These are phyloP conservation scores for Camelina laxa DNA, from an alignment of 345 rosid species.

Conservation along the genomic window DNA sequence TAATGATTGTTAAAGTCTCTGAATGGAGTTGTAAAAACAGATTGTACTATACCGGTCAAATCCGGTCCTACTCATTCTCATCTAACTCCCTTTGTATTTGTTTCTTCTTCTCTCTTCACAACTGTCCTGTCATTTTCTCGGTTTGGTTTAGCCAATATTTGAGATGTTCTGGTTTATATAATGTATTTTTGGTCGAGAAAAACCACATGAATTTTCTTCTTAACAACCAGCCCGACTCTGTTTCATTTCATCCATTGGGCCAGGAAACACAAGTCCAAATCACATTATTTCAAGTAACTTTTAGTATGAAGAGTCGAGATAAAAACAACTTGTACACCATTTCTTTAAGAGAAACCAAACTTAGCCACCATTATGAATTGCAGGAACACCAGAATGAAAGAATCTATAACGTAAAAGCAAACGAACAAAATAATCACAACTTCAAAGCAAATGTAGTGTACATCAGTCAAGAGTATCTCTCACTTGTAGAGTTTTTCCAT, in stretches of 20 bases:
- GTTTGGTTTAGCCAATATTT: conserved; percentile 10
- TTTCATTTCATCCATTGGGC: conserved; percentile 19
- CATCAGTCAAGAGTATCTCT: background rate
- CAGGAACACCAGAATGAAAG: background rate
- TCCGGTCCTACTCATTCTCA: conserved; percentile 32
- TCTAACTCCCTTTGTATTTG: conserved; percentile 9
- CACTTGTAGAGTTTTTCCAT: conserved; percentile 73
- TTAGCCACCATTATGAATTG: conserved; percentile 13
- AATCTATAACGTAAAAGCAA: conserved; percentile 3
- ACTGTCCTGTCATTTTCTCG: conserved; percentile 14
- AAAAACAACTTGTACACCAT: background rate
- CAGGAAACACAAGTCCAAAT: background rate
- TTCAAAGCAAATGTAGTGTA: background rate
- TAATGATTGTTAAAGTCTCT: conserved; percentile 37
- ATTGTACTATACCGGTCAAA: conserved; percentile 43
- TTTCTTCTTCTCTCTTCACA: background rate
- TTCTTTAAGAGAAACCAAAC: conserved; percentile 12
- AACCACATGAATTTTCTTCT: background rate
- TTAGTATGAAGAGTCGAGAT: background rate
- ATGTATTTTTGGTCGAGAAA: background rate
- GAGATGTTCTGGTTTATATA: background rate
- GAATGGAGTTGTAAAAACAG: conserved; percentile 28
- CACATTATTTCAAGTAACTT: background rate
- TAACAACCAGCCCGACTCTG: background rate
- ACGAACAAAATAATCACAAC: conserved; percentile 8